phyloP scores from a whole-genome alignment of 2,329 filamentous ascomycete genomes.

The Nannizziopsis barbatae region DNA sequence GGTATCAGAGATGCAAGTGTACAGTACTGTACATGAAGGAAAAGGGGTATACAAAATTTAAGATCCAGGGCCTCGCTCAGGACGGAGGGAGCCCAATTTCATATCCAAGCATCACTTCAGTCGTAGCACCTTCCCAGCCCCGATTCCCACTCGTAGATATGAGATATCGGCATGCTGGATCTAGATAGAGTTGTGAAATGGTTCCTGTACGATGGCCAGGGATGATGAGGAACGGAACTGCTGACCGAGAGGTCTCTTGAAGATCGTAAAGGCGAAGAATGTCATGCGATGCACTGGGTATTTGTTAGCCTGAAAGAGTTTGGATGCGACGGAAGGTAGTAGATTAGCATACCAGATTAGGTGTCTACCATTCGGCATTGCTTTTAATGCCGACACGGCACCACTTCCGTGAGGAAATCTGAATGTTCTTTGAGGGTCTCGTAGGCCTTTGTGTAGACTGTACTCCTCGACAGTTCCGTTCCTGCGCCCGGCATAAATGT shows the following conservation, averaged over 20 bases:
- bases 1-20: no score
- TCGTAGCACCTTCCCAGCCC: conserved; percentile 85
- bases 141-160: conserved; percentile 82
- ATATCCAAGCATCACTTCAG: conserved; percentile 87
- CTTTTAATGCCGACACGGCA: conserved; percentile 71
- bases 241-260: conserved; percentile 56
- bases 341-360: conserved; percentile 58
- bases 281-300: conserved; percentile 71
- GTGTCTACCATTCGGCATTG: conserved; percentile 89
- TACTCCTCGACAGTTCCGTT: conserved; percentile 95
- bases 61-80: not conserved
- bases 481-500: conserved; percentile 79
- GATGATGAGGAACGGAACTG: conserved; percentile 90
- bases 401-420: conserved; percentile 84
- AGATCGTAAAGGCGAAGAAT: conserved; percentile 90
- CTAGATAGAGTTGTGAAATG: conserved; percentile 74
- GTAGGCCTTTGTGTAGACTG: conserved; percentile 67
- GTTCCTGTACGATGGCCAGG: conserved; percentile 83
- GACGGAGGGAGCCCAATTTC: conserved; percentile 54
- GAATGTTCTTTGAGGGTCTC: conserved; percentile 65
- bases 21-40: no score
- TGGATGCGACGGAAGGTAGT: not conserved
- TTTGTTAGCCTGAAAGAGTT: conserved; percentile 8
- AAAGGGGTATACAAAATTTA: no score
- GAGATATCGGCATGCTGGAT: conserved; percentile 82